Conservation (phyloP, 495 filamentous ascomycete species). For the Amorphotheca resinae region DNA sequence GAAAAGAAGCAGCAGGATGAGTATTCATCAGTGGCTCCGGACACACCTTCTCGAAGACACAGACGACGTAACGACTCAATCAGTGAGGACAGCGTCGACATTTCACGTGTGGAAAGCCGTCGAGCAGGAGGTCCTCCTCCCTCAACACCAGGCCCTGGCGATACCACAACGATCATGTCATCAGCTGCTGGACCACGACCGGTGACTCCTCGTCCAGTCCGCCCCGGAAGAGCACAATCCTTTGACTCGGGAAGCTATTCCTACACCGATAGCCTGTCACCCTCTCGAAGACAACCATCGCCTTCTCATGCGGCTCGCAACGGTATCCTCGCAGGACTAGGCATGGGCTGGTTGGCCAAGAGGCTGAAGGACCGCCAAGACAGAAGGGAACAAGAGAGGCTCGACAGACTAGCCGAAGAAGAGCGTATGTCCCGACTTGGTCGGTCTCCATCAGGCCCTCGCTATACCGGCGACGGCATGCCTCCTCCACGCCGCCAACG, state of each 20-base stretch:
- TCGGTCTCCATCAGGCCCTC: slow-evolving; percentile 14
- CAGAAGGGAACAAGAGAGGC: slow-evolving; percentile 49
- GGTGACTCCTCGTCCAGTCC: slow-evolving; percentile 28
- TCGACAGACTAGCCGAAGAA: slow-evolving; percentile 42
- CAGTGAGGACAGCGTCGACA: slow-evolving; percentile 33
- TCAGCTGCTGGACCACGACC: slow-evolving; percentile 29
- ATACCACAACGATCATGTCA: slow-evolving; percentile 26
- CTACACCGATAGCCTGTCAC: slow-evolving; percentile 35
- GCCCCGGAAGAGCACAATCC: slow-evolving; percentile 23
- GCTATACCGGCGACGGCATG: slow-evolving; percentile 44
- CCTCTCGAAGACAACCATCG: slow-evolving; percentile 26
- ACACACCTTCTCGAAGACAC: slow-evolving; percentile 34
- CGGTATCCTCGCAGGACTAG: slow-evolving; percentile 52
- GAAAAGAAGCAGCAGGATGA: slow-evolving; percentile 46
- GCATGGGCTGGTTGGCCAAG: slow-evolving; percentile 51
- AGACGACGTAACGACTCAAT: slow-evolving; percentile 19
- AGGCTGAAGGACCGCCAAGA: slow-evolving; percentile 49
- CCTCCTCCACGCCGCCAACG: slow-evolving; percentile 39
- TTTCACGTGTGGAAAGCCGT: slow-evolving; percentile 24
- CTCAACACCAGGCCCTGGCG: slow-evolving; percentile 26
- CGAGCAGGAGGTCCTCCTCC: slow-evolving; percentile 9
- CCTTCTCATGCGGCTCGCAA: slow-evolving; percentile 40
- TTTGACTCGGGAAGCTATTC: slow-evolving; percentile 32
- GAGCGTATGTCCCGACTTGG: slow-evolving; percentile 27
- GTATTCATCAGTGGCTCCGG: slow-evolving; percentile 39